phyloP scores from a whole-genome alignment of 345 rosid species.

The Brassica rapa region DNA sequence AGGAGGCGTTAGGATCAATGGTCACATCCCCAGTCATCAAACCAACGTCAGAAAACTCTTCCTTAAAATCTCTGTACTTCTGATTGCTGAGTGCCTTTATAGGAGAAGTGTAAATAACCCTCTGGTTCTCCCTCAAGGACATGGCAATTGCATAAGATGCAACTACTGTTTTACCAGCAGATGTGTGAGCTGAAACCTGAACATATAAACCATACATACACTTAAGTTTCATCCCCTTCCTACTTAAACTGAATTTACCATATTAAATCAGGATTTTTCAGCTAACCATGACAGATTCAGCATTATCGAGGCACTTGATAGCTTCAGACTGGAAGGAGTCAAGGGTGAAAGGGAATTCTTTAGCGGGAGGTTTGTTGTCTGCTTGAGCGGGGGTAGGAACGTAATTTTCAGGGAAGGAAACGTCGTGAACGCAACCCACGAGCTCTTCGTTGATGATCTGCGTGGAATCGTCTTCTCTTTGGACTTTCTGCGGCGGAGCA shows the following conservation, averaged over 20 bases:
- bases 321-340: conserved; percentile 97
- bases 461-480: conserved; percentile 43
- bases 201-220: background rate
- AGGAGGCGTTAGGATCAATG: conserved; percentile 93
- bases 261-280: background rate
- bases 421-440: conserved; percentile 73
- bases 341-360: conserved; percentile 87
- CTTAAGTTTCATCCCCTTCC: too few species aligned
- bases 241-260: too few species aligned
- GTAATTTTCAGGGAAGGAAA: conserved; percentile 73
- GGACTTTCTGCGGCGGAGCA: conserved; percentile 50
- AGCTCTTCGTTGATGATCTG: conserved; percentile 36
- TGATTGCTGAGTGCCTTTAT: conserved; percentile 98
- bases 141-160: conserved; percentile 95
- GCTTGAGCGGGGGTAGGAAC: conserved; percentile 40
- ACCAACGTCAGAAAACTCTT: conserved; percentile 97
- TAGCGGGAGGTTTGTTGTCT: conserved; percentile 73
- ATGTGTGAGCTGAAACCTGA: conserved; percentile 98
- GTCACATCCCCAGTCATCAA: conserved; percentile 99
- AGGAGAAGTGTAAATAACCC: conserved; percentile 94
- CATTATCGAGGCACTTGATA: conserved; percentile 80
- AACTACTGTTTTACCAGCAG: conserved; percentile 98
- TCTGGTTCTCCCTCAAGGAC: conserved; percentile 82
- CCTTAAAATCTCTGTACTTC: conserved; percentile 92
- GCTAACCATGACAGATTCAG: conserved; percentile 88